Base-by-base conservation (phyloP, 164 flowering plant species). In the Liriodendron chinense region DNA sequence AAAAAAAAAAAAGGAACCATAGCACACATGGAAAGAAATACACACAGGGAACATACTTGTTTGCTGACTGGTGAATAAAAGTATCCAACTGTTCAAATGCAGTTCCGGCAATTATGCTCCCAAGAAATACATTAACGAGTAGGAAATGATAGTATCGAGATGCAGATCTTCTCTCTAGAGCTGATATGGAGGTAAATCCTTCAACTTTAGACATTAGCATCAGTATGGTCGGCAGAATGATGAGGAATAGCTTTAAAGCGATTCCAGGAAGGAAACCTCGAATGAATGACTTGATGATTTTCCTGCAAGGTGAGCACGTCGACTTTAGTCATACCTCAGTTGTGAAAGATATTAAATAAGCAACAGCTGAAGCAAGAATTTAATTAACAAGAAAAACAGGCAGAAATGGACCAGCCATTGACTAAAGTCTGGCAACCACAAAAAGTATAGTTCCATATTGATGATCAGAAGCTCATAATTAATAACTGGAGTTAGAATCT, bases 261-360 rank as follows among this genome's bases (percentile, higher is more conserved):
- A 93, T 87, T 72, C 98, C 98, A 18, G 98, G 97, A 76, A 94
- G 93, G 80, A 94, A 84, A 70, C 98, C 98, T 83, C 91, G 95
- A 61, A 93, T 89, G 69, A 94, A 49, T 72, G 94, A 82, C 78
- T 93, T 91, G 75, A 93, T 80, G 43, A 80, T 16, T 53, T 76
- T 72, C 80, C 98, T 94, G 95, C 89, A 86, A 43, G 28, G 47
- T 21, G 16, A 28, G 28, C 43, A 6, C 6, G 43, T 34, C 43
- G 3, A 26, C 26, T 14, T 10, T 14, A 67, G 20, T 53, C 59
- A 53, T 12, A 12, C 1, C 16, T 3, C 18, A 53, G 43, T 34
- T 3, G 59, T 12, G 12, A 53, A 16, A 53, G 59, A 53, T 12
- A 14, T 53, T 16, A 53, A 0, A 12, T 13, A 53, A 53, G 59